Evolutionary conservation across 164 flowering plant genomes (phyloP).

Genomic region (Kalanchoe fedtschenkoi): DNA sequence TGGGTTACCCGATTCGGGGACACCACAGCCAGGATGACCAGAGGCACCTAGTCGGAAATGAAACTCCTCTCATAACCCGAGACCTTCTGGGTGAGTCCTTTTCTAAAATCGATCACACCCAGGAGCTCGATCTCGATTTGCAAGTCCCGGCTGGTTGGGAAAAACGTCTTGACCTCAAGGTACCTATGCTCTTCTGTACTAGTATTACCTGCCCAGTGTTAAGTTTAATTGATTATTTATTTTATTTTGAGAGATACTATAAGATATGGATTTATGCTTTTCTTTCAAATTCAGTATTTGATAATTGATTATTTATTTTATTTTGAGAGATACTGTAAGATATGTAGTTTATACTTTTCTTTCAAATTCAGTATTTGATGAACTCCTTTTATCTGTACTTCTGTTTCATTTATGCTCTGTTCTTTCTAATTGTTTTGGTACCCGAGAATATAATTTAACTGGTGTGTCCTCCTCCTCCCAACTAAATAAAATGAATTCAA

Average conservation of each 20-base stretch:
- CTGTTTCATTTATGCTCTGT: too few relatives aligned
- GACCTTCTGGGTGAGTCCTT: slow-evolving; percentile 52
- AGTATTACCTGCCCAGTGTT: slow-evolving; percentile 1
- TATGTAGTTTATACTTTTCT: too few relatives aligned
- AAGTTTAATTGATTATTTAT: neutral
- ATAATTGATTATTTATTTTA: too few relatives aligned
- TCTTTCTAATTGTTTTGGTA: too few relatives aligned
- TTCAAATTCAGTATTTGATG: too few relatives aligned
- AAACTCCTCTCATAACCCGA: slow-evolving; percentile 35
- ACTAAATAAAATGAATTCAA: too few relatives aligned
- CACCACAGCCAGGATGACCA: slow-evolving; percentile 9
- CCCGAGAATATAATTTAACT: too few relatives aligned
- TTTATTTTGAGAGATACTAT: neutral
- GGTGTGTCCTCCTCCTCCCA: too few relatives aligned
- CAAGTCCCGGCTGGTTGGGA: slow-evolving; percentile 56
- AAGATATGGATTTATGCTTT: neutral
- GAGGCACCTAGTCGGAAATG: slow-evolving; percentile 10
- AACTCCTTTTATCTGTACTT: too few relatives aligned
- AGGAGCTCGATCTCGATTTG: slow-evolving; percentile 74
- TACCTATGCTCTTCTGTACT: slow-evolving; percentile 7
- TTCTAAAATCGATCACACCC: slow-evolving; percentile 18
- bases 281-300: too few relatives aligned
- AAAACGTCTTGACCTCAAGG: slow-evolving; percentile 61
- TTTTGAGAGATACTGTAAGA: too few relatives aligned
- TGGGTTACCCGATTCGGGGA: slow-evolving; percentile 30